Evolutionary conservation across 2,329 filamentous ascomycete species (phyloP), one percentile per base, ranked within the genome.

Genomic region (Fusarium pseudoanthophilum): DNA sequence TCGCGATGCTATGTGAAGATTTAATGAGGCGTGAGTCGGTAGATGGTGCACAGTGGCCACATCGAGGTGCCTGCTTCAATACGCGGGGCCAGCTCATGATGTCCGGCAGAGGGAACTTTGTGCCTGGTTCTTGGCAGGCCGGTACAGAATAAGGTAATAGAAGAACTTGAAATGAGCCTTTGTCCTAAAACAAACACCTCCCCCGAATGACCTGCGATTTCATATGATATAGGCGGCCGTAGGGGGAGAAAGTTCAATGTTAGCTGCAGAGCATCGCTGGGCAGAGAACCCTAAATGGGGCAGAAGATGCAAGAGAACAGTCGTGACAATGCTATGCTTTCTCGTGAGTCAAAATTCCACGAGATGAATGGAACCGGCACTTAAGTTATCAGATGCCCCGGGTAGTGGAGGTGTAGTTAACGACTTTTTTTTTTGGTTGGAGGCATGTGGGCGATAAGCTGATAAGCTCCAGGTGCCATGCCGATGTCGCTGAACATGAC

Each of bases 51-150:
- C 64, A 78, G 48, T 75, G 70, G 60, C 77, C 72, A 72, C 76
- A 78, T 57, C 76, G 72, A 55, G 71, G 74, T n/a, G 74, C 83
- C 78, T 82, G 84, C 73, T 82, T 85, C 81, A 80, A 82, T 72
- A 80, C 79, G 75, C 63, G 76, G 78, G 78, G 79, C 80, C 82
- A 79, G 71, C 79, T 83, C 85, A 87, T 87, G 75, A 67, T 74
- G 69, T 24, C 43, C 39, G 20, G 30, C n/a, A 45, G 69, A 49
- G 57, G 74, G 67, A 64, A 18, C 26, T 21, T 60, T 60, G 51
- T 66, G 52, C 36, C 57, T 49, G 59, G 57, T 70, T 42, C 49
- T 57, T 52, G 40, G 45, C 39, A 32, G 55, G 49, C 39, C 37
- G 49, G 51, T 53, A 58, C 16, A 71, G 57, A 56, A 60, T 58